Evolutionary conservation across 1,284 basidiomycete genomes (phyloP), one percentile per base, ranked within the genome.

Genomic region (Phylloboletellus chloephorus): DNA sequence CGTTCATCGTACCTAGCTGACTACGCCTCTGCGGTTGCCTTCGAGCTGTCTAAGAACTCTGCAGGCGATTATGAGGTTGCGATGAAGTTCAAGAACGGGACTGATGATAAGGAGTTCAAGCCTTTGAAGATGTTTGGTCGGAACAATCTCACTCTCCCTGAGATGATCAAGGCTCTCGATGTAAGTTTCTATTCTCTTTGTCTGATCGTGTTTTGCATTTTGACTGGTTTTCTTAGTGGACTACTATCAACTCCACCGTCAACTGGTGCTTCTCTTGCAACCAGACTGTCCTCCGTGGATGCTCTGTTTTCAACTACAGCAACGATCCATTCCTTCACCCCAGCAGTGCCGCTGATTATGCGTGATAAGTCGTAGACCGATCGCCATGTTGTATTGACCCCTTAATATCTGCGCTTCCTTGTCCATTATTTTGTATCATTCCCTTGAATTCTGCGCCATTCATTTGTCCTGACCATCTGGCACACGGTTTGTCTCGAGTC

Each of bases 61-160:
- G 35, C 41, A 22, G 57, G 51, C 41, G 51, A 49, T 12, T 51
- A 53, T 15, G 28, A 39, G 26, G 57, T 54, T 44, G 59, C 63
- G n/a, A 25, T 73, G 42, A 68, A 67, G 47, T 76, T 77, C 66
- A 68, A 73, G 43, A 78, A 78, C 44, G 73, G 74, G 5, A 67
- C 71, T 1, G 48, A 57, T 2, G 61, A 66, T 37, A 35, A 56
- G 0, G 47, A 43, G 23, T 50, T 58, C 26, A 28, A 44, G 20
- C 31, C 61, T 6, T 34, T 64, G 31, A 39, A 61, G 36, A 56
- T 61, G 56, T 61, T 51, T 12, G 62, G 59, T n/a, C 50, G 53
- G 33, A 21, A 52, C 21, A 57, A 29, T 26, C 48, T 71, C 6
- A 52, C 65, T 1, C 52, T 72, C 7, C 39, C 53, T 3, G 50